These are phyloP conservation scores for Aspergillus diversus DNA, from an alignment of 495 filamentous ascomycete genomes.

Conservation along the genomic window DNA sequence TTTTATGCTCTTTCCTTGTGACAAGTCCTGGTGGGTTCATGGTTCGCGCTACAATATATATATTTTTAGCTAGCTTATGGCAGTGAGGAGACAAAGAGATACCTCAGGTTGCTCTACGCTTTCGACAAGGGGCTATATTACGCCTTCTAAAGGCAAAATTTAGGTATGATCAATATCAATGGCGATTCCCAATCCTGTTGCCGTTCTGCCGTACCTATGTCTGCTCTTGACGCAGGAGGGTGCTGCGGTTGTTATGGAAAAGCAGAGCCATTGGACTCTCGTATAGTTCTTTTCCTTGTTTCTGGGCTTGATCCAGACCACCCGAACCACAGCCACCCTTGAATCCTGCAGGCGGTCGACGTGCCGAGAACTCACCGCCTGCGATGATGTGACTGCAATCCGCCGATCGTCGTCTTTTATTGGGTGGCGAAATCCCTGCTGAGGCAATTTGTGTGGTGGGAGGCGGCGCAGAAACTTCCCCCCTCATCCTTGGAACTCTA, in stretches of 20 bases:
- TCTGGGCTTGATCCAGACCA: constrained; percentile 13
- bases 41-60: too few relatives aligned
- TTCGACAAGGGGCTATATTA: too few relatives aligned
- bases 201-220: too few relatives aligned
- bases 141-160: too few relatives aligned
- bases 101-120: too few relatives aligned
- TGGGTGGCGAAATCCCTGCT: constrained; percentile 6
- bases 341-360: constrained; percentile 2
- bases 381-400: constrained; percentile 5
- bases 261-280: neutral
- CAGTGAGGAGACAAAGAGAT: too few relatives aligned
- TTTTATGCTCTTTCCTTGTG: neutral
- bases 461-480: neutral
- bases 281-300: neutral
- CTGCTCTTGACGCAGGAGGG: neutral
- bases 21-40: neutral
- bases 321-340: neutral
- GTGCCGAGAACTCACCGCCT: constrained; percentile 12
- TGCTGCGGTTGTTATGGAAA: neutral
- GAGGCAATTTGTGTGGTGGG: constrained; percentile 4
- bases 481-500: neutral
- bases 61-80: too few relatives aligned
- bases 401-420: constrained; percentile 10
- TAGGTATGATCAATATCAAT: too few relatives aligned
- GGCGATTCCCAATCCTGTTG: too few relatives aligned